These are phyloP conservation scores for Rutstroemia sp. DNA, from an alignment of 2,329 filamentous ascomycete species.

Conservation along the genomic window DNA sequence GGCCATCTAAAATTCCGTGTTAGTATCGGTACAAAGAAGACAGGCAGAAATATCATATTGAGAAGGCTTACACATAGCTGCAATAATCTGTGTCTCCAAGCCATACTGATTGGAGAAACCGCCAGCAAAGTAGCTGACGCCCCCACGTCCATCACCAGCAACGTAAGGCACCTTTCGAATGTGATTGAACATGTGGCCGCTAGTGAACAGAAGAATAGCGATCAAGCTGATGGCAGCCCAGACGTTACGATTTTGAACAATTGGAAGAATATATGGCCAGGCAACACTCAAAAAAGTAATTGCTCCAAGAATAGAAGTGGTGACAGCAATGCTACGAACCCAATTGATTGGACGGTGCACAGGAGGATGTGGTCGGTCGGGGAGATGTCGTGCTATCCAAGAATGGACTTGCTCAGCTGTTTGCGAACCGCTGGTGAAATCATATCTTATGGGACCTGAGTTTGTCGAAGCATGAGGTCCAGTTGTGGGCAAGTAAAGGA, in stretches of 20 bases:
- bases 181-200: constrained; percentile 99
- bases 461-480: constrained; percentile 71
- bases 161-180: constrained; percentile 96
- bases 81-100: constrained; percentile 90
- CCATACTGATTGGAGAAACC: constrained; percentile 94
- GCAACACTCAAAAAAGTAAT: constrained; percentile 63
- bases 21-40: constrained; percentile 5
- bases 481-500: constrained; percentile 78
- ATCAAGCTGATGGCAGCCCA: constrained; percentile 91
- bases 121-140: constrained; percentile 80
- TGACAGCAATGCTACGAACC: constrained; percentile 60
- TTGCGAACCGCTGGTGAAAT: constrained; percentile 70
- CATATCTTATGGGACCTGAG: constrained; percentile 66
- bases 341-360: constrained; percentile 85
- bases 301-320: constrained; percentile 61
- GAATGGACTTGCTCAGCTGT: constrained; percentile 69
- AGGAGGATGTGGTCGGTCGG: constrained; percentile 69
- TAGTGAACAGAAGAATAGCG: constrained; percentile 84
- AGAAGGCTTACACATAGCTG: constrained; percentile 73
- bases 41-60: constrained; percentile 19
- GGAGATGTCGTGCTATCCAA: constrained; percentile 74
- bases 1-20: constrained; percentile 46
- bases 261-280: constrained; percentile 70
- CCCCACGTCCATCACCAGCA: constrained; percentile 72
- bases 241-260: constrained; percentile 83